phyloP scores from a whole-genome alignment of 495 filamentous ascomycete species.

The Aspergillus asperescens region DNA sequence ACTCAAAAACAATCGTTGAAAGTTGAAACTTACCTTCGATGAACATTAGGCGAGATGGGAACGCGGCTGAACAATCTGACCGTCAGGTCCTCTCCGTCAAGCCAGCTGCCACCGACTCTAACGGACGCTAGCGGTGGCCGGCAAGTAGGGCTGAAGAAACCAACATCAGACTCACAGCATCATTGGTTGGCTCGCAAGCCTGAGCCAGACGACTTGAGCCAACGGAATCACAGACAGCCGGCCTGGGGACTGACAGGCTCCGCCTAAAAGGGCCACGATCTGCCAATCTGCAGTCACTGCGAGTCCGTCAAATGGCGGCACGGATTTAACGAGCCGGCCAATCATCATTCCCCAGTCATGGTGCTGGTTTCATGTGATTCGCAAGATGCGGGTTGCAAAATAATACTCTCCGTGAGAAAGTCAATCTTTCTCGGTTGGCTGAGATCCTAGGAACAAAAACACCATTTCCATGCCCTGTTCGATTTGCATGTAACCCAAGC shows the following conservation, averaged over 20 bases:
- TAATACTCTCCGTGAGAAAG: background rate
- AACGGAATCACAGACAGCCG: too few species aligned
- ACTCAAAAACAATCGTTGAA: background rate
- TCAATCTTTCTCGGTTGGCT: background rate
- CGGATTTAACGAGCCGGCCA: background rate
- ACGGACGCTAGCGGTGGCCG: constrained; percentile 4
- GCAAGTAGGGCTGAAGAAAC: constrained; percentile 9
- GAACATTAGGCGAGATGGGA: too few species aligned
- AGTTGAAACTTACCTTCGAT: background rate
- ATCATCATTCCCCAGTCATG: background rate
- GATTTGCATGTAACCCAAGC: constrained; percentile 1
- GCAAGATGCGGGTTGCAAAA: background rate
- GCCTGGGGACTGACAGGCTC: background rate
- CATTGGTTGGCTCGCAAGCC: background rate
- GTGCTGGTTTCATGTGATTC: background rate
- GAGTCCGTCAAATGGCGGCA: background rate
- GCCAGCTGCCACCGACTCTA: too few species aligned
- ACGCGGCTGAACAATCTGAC: background rate
- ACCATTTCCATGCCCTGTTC: background rate
- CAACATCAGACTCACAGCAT: background rate
- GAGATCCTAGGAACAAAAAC: background rate
- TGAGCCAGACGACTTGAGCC: too few species aligned
- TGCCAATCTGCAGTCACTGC: background rate
- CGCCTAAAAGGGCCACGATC: background rate
- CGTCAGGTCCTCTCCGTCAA: too few species aligned